Percentiles rank a stretch among this genome's conserved stretches.
Evolutionary conservation across 2,329 filamentous ascomycete species (phyloP).

Genomic region (Cladosporium sphaerospermum): DNA sequence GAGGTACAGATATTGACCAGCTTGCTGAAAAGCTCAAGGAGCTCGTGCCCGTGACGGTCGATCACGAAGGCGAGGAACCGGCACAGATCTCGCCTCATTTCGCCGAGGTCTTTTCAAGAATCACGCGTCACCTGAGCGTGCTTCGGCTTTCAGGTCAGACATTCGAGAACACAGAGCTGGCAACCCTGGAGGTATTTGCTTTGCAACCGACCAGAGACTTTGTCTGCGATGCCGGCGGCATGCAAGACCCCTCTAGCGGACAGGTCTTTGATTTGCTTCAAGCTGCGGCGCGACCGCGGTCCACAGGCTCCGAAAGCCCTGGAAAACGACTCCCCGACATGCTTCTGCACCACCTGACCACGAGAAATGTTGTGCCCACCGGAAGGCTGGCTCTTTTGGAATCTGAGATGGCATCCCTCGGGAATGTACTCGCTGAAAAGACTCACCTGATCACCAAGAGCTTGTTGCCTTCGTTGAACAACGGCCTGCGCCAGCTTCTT

Average conservation of each 20-base stretch:
- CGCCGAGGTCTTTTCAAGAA: background rate
- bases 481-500: constrained; percentile 2
- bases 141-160: constrained; percentile 2
- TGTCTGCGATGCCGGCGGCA: background rate
- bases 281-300: background rate
- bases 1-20: constrained; percentile 14
- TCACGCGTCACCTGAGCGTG: constrained; percentile 1
- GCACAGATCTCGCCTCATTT: background rate
- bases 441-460: constrained; percentile 17
- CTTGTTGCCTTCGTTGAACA: background rate
- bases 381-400: constrained; percentile 1
- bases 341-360: background rate
- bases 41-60: background rate
- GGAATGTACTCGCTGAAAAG: constrained; percentile 18
- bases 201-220: constrained; percentile 1
- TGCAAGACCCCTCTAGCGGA: background rate
- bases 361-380: background rate
- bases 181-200: constrained; percentile 7
- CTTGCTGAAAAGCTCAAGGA: constrained; percentile 14
- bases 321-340: background rate
- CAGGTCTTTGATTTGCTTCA: constrained; percentile 1
- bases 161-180: background rate
- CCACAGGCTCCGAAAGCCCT: background rate
- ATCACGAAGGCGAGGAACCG: background rate
- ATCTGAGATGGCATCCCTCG: constrained; percentile 15